A percentile compares a stretch with the other conserved stretches of the same genome.
These are phyloP conservation scores for Colletotrichum scovillei DNA, from an alignment of 2,329 filamentous ascomycete genomes.

Conservation along the genomic window DNA sequence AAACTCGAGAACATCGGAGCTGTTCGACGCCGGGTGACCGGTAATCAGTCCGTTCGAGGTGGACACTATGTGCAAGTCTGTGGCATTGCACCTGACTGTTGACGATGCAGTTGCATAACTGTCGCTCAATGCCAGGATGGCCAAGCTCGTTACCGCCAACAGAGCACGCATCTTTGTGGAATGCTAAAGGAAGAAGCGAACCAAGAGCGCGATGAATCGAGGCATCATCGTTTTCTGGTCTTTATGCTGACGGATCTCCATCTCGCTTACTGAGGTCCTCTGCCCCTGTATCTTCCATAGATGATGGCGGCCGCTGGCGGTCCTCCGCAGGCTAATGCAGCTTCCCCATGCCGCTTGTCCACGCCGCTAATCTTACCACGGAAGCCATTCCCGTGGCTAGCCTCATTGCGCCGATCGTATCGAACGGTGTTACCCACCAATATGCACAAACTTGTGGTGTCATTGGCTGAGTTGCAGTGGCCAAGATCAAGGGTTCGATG, in stretches of 20 bases:
- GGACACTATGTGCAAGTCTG: constrained; percentile 40
- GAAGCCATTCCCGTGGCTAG: background rate
- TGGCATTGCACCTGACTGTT: constrained; percentile 21
- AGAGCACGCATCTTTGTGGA: background rate
- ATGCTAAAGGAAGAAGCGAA: background rate
- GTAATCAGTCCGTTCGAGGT: constrained; percentile 48
- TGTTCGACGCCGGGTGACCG: constrained; percentile 45
- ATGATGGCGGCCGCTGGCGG: background rate
- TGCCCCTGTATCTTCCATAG: background rate
- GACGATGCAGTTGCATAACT: background rate
- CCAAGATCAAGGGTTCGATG: too few relatives aligned
- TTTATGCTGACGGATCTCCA: background rate
- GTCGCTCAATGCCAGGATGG: background rate
- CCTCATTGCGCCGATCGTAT: background rate
- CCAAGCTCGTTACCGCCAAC: background rate
- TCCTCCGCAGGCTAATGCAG: background rate
- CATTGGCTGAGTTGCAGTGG: background rate
- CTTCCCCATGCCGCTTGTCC: background rate
- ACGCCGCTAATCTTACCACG: constrained; percentile 8
- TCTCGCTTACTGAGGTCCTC: background rate
- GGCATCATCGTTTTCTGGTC: background rate
- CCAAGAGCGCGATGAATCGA: background rate
- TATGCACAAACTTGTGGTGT: background rate
- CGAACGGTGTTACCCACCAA: background rate
- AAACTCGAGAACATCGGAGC: constrained; percentile 48